phyloP scores from a whole-genome alignment of 2,329 filamentous ascomycete genomes.

The Fusarium piperis region DNA sequence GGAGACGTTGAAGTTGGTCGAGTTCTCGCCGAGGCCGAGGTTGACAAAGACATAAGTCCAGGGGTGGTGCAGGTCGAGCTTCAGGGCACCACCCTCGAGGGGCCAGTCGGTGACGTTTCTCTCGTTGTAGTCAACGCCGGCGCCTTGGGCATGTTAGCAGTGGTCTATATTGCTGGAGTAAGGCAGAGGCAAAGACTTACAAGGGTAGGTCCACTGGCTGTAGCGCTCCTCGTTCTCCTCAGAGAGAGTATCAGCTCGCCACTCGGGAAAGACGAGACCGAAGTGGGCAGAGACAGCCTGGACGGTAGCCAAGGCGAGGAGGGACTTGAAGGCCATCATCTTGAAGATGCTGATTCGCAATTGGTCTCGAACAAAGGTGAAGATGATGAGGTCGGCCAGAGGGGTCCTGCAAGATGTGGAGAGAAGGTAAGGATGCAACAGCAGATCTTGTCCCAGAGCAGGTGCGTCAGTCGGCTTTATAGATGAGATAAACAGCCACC shows the following conservation, averaged over 20 bases:
- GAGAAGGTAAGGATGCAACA: not conserved
- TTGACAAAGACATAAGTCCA: slow-evolving; percentile 66
- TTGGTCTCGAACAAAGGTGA: not conserved
- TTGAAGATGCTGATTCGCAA: not conserved
- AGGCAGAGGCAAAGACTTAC: slow-evolving; percentile 47
- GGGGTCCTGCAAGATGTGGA: not conserved
- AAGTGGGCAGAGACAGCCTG: slow-evolving; percentile 59
- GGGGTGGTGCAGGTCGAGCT: slow-evolving; percentile 60
- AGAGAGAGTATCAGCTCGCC: slow-evolving; percentile 59
- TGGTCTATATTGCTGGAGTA: not conserved
- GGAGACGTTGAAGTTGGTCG: slow-evolving; percentile 74
- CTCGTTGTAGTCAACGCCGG: slow-evolving; percentile 55
- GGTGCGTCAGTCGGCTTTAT: slow-evolving; percentile 27
- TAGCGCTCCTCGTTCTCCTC: slow-evolving; percentile 51
- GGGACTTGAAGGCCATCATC: slow-evolving; percentile 46
- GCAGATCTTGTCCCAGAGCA: not conserved
- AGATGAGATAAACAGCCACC: slow-evolving; percentile 7
- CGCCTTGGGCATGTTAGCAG: slow-evolving; percentile 50
- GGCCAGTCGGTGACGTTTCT: slow-evolving; percentile 64
- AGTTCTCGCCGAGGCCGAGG: slow-evolving; percentile 59
- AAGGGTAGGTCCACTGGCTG: slow-evolving; percentile 62
- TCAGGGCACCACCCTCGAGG: slow-evolving; percentile 58
- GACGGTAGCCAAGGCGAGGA: slow-evolving; percentile 48
- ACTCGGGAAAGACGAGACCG: slow-evolving; percentile 56
- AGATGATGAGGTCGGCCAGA: not conserved